A percentile compares a stretch with the other conserved stretches of the same genome.
Conservation (phyloP, 2,329 filamentous ascomycete genomes). For the Aspergillus brasiliensis region DNA sequence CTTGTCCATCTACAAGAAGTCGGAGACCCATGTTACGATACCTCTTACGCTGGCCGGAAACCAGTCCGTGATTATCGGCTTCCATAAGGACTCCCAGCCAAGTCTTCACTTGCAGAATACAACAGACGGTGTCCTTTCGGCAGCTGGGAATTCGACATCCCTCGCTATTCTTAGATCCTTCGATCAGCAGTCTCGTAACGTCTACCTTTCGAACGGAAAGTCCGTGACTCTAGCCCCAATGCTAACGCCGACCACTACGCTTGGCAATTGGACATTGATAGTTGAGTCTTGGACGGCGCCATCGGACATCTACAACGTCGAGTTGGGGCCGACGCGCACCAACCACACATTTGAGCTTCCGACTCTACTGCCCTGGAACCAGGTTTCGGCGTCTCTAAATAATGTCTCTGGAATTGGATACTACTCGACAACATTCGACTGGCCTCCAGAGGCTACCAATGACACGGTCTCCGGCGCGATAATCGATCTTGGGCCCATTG, state of each 20-base stretch:
- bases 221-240: neutral
- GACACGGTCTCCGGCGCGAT: conserved; percentile 12
- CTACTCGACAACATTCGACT: conserved; percentile 18
- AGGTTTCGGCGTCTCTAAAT: conserved; percentile 29
- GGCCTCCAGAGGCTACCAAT: conserved; percentile 6
- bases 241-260: conserved; percentile 2
- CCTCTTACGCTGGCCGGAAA: conserved; percentile 40
- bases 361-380: conserved; percentile 38
- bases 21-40: conserved; percentile 31
- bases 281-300: conserved; percentile 46
- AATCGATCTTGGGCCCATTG: conserved; percentile 16
- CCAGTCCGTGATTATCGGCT: conserved; percentile 44
- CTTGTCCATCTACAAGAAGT: conserved; percentile 35
- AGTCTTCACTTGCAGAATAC: conserved; percentile 10
- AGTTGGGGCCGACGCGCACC: conserved; percentile 20
- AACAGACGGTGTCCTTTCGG: neutral
- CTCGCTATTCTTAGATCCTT: neutral
- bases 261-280: conserved; percentile 40
- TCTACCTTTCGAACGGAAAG: neutral
- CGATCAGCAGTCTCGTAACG: neutral
- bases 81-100: conserved; percentile 19
- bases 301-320: conserved; percentile 31
- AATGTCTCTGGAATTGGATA: conserved; percentile 29
- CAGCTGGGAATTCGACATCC: neutral
- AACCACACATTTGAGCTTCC: conserved; percentile 36